Percentiles rank a stretch among this genome's conserved stretches.
Conservation (phyloP, 2,329 filamentous ascomycete genomes). For the Rhexocercosporidium sp. region DNA sequence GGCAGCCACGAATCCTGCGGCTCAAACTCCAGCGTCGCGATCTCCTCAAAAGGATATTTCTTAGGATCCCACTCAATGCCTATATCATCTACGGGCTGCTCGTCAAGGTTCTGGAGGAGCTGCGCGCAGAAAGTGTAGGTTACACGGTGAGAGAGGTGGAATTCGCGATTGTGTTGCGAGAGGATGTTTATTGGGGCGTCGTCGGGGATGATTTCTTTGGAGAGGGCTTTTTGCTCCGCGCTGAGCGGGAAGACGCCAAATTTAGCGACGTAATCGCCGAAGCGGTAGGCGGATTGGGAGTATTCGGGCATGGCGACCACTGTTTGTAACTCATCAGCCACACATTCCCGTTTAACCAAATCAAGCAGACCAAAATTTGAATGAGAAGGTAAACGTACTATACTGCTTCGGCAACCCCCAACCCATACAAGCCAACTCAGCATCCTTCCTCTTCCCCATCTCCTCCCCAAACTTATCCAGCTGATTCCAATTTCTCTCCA, state of each 20-base stretch:
- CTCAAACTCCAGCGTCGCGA: constrained; percentile 29
- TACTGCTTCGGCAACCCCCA: constrained; percentile 21
- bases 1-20: constrained; percentile 29
- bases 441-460: constrained; percentile 24
- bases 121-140: constrained; percentile 30
- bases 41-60: constrained; percentile 28
- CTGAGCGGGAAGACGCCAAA: constrained; percentile 27
- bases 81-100: constrained; percentile 29
- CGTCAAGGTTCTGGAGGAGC: constrained; percentile 24
- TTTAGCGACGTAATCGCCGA: constrained; percentile 29
- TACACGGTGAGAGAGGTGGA: constrained; percentile 27
- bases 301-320: constrained; percentile 31
- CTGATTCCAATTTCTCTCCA: constrained; percentile 30
- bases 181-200: constrained; percentile 30
- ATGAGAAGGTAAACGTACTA: constrained; percentile 11
- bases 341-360: no score
- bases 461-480: constrained; percentile 28
- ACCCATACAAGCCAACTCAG: constrained; percentile 23
- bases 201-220: constrained; percentile 15
- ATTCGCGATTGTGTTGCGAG: constrained; percentile 22
- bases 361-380: no score
- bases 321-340: not conserved
- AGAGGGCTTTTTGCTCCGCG: constrained; percentile 25
- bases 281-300: constrained; percentile 29
- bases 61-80: constrained; percentile 23